Conservation (phyloP, 345 rosid genomes). For the Microthlaspi erraticum region DNA sequence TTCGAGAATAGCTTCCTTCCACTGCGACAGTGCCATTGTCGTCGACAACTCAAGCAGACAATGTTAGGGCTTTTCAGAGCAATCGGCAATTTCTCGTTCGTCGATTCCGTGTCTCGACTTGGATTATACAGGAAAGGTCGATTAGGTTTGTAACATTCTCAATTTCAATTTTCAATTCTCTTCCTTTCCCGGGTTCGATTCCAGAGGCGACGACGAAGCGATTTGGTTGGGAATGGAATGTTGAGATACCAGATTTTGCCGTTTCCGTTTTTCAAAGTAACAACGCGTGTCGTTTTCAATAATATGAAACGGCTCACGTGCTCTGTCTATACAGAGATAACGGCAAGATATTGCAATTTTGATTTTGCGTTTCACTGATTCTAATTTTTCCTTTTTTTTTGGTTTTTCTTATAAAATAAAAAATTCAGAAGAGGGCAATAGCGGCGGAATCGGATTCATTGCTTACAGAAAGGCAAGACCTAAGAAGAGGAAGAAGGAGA, state of each 20-base stretch:
- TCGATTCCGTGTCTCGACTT: slow-evolving; percentile 28
- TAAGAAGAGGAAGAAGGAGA: slow-evolving; percentile 35
- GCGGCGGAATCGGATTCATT: slow-evolving; percentile 45
- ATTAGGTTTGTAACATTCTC: slow-evolving; percentile 29
- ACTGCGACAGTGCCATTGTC: slow-evolving; percentile 43
- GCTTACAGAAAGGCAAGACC: slow-evolving; percentile 27
- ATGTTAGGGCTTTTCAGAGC: slow-evolving; percentile 35
- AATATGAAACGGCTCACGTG: slow-evolving; percentile 13
- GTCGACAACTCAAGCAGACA: slow-evolving; percentile 12
- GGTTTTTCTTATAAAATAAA: not conserved
- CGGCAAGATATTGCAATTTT: slow-evolving; percentile 27
- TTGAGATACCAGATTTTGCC: not conserved
- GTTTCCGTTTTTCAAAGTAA: not conserved
- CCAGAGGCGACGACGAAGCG: slow-evolving; percentile 15
- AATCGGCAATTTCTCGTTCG: slow-evolving; percentile 1
- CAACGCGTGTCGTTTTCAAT: not conserved
- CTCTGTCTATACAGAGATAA: not conserved
- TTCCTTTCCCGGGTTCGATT: not conserved
- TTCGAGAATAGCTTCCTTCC: slow-evolving; percentile 52
- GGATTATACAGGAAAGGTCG: slow-evolving; percentile 16
- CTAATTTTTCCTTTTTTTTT: not conserved
- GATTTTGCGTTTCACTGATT: slow-evolving; percentile 7
- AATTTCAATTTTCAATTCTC: not conserved
- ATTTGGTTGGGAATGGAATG: not conserved
- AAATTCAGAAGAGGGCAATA: slow-evolving; percentile 25